Evolutionary conservation across 352 stramenopile species (phyloP).

Genomic region (Hyaloperonospora arabidopsidis): DNA sequence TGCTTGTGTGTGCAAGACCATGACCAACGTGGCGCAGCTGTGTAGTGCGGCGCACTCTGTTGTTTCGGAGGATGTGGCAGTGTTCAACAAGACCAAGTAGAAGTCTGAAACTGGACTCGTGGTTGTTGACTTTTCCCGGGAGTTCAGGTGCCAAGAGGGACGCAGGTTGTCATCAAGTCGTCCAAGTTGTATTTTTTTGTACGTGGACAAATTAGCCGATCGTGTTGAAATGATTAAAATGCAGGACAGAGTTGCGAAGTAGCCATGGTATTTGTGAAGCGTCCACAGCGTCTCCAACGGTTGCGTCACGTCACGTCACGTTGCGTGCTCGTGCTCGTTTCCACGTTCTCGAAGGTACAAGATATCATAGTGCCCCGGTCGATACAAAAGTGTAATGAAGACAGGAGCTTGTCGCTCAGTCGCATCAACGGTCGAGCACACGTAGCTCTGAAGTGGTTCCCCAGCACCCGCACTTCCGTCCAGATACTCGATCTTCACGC

Average conservation of each 20-base stretch:
- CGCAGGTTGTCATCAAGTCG: too few species aligned
- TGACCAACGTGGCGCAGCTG: slow-evolving; percentile 90
- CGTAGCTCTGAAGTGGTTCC: slow-evolving; percentile 54
- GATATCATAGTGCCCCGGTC: slow-evolving; percentile 93
- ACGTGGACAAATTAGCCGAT: too few species aligned
- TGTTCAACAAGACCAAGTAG: slow-evolving; percentile 58
- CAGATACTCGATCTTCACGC: slow-evolving; percentile 90
- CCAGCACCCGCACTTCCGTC: slow-evolving; percentile 64
- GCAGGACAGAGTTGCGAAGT: slow-evolving; percentile 13
- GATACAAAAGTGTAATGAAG: slow-evolving; percentile 85
- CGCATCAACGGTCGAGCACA: slow-evolving; percentile 29
- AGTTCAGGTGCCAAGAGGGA: background rate
- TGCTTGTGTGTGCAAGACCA: slow-evolving; percentile 88
- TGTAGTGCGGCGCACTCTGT: slow-evolving; percentile 75
- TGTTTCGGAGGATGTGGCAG: slow-evolving; percentile 50
- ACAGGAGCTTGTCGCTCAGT: slow-evolving; percentile 18
- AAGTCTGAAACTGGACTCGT: background rate
- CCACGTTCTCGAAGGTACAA: slow-evolving; percentile 59
- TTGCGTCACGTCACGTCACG: background rate
- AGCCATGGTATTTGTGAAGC: slow-evolving; percentile 5
- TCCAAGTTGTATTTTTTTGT: too few species aligned
- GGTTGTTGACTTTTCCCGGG: background rate
- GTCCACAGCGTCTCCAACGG: slow-evolving; percentile 2
- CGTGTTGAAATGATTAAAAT: slow-evolving; percentile 5
- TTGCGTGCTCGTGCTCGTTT: slow-evolving; percentile 1